A percentile compares a stretch with the other conserved stretches of the same genome.
Evolutionary conservation across 306 rosid genomes (phyloP).

Genomic region (Adenanthera pavonina): DNA sequence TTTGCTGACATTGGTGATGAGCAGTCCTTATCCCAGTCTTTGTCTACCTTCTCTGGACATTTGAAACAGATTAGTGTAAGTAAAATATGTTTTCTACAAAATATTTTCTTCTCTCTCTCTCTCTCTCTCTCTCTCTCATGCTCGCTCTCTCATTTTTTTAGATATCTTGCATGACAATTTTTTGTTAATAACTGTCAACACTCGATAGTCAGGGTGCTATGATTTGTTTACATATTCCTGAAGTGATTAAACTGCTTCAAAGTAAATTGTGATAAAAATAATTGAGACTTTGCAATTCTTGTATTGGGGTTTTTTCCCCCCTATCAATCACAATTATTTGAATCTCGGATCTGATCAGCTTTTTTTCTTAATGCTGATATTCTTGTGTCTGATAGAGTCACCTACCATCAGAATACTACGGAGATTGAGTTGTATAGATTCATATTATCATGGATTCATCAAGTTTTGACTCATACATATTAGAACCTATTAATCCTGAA

Average conservation of each 20-base stretch:
- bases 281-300: neutral
- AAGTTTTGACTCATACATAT: neutral
- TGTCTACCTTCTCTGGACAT: slow-evolving; percentile 98
- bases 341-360: neutral
- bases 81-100: slow-evolving; percentile 24
- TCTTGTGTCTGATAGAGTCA: slow-evolving; percentile 17
- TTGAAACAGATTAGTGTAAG: slow-evolving; percentile 89
- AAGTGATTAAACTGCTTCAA: slow-evolving; percentile 1
- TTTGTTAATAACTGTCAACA: slow-evolving; percentile 9
- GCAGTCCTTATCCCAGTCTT: slow-evolving; percentile 86
- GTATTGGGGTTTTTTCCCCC: neutral
- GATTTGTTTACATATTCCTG: slow-evolving; percentile 4
- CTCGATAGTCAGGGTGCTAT: neutral
- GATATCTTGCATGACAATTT: neutral
- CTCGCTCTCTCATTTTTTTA: neutral
- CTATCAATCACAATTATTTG: neutral
- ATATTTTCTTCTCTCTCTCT: neutral
- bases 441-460: neutral
- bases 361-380: neutral
- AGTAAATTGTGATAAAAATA: neutral
- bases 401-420: neutral
- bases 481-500: slow-evolving; percentile 13
- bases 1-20: slow-evolving; percentile 97
- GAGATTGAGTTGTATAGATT: neutral
- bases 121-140: no score